Base-by-base conservation (phyloP, 2,329 filamentous ascomycete genomes). In the Uncinocarpus reesii region DNA sequence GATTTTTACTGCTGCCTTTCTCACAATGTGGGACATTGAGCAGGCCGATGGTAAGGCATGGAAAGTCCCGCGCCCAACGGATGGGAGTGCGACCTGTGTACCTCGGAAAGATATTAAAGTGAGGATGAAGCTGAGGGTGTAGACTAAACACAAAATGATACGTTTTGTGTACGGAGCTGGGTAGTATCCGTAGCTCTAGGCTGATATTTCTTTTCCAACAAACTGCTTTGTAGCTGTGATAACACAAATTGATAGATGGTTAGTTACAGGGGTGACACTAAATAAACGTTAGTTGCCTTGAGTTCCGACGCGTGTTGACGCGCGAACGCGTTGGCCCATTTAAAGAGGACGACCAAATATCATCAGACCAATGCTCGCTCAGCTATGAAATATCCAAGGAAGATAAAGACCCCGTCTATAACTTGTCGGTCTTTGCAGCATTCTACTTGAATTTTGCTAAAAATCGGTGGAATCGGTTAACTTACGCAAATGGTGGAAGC, bases 21-120 rank as follows among this genome's bases (percentile, higher is more conserved):
- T 80, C 16, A 64, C 69, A 4, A 67, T 77, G 56, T 81, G 77
- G 76, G 73, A 80, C 36, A 71, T 80, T 49, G 64, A 73, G 47
- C 67, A 74, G 0, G 66, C 63, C 0, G 61, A 60, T 41, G 67
- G 68, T 13, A 63, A 62, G 5, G 15, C 61, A 0, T 78, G 77
- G 71, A 65, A 65, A 15, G 65, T 80, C 36, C 79, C 79, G 0
- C 64, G 61, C 34, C 68, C 70, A 57, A 67, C 58, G 56, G 70
- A 67, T 53, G 72, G 71, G 4, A 71, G 67, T 46, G 71, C 69
- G 1, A 68, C 77, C 11, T 74, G 71, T 55, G 64, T 70, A 49
- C 78, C 78, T 7, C 67, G 61, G 37, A 65, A 65, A 11, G 73
- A 79, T 55, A 63, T 78, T 6, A 70, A 72, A 45, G 78, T 79